phyloP scores from a whole-genome alignment of 2,329 filamentous ascomycete genomes.

The Ophiocordyceps australis region DNA sequence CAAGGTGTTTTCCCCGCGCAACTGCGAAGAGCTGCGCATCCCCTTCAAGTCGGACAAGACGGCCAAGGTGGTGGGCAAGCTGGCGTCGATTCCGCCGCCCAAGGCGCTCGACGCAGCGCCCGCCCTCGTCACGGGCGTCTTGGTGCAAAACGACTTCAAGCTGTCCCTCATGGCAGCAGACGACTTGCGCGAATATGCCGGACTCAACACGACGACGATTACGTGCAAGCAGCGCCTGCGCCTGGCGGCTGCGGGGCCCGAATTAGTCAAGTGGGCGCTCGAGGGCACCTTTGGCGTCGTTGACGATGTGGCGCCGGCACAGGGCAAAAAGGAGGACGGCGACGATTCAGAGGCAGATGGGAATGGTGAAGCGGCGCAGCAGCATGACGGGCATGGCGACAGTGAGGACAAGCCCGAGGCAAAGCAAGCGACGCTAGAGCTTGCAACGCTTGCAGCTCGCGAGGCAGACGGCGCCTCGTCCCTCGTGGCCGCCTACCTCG shows the following conservation, averaged over 20 bases:
- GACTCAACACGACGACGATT: conserved; percentile 89
- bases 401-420: conserved; percentile 15
- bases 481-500: conserved; percentile 38
- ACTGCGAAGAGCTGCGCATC: conserved; percentile 87
- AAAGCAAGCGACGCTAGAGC: conserved; percentile 21
- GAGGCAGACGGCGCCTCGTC: conserved; percentile 44
- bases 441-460: no score
- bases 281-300: conserved; percentile 88
- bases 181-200: conserved; percentile 87
- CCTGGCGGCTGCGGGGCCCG: conserved; percentile 73
- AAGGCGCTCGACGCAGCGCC: conserved; percentile 12
- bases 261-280: conserved; percentile 83
- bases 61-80: conserved; percentile 87
- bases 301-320: conserved; percentile 47
- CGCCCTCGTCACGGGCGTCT: conserved; percentile 62
- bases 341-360: conserved; percentile 15
- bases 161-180: conserved; percentile 93
- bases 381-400: conserved; percentile 3
- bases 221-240: conserved; percentile 82
- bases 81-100: conserved; percentile 66
- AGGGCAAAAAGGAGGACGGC: conserved; percentile 20
- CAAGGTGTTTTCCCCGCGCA: conserved; percentile 85
- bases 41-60: conserved; percentile 92
- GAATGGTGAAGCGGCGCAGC: conserved; percentile 10
- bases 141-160: conserved; percentile 97